Base-by-base conservation (phyloP, 805 yeast species). In the Candida saitoana region DNA sequence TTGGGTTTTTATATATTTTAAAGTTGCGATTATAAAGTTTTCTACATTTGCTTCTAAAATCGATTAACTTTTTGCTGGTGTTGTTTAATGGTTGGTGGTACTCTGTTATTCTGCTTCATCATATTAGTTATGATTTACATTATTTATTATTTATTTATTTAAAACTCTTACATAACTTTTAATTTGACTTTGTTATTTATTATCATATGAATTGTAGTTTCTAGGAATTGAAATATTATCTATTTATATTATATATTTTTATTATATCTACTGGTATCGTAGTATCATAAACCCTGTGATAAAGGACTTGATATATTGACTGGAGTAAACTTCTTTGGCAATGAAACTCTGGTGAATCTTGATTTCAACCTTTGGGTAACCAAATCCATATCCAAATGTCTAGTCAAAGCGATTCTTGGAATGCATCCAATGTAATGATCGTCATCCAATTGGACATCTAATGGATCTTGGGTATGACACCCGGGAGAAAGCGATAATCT, bases 351-450 rank as follows among this genome's bases (percentile, higher is more conserved):
- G 36, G 80, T 73, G 63, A 91, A 93, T 53, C 95, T 79, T 38
- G 85, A 79, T 59, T 80, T 80, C 52, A 93, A 74, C 55, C 84
- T 85, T 54, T 84, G 91, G 20, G 84, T 77, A 18, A 93, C 91
- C 54, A 87, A 77, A 56, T 88, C 96, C 76, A 88, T 79, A 59
- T 93, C 99, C 60, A 93, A 71, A 63, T 93, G 97, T 59, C 96
- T 80, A 1, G 99, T 93, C 53, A 93, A 73, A 43, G 87, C 82
- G 41, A 89, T 80, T 55, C 93, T 80, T 36, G 97, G 95, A 52
- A 93, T 93, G 57, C 97, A 91, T 18, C 96, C 90, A 48, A 93
- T 93, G 64, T 93, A 91, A 65, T 93, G 99, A 59, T 88, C 90
- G 36, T 88, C 91, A 65, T 93, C 99, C 36, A 93, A 73, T 62